Evolutionary conservation across 1,139 yeast species (phyloP), one percentile per base, ranked within the genome.

Genomic region (Kodamaea plutei): DNA sequence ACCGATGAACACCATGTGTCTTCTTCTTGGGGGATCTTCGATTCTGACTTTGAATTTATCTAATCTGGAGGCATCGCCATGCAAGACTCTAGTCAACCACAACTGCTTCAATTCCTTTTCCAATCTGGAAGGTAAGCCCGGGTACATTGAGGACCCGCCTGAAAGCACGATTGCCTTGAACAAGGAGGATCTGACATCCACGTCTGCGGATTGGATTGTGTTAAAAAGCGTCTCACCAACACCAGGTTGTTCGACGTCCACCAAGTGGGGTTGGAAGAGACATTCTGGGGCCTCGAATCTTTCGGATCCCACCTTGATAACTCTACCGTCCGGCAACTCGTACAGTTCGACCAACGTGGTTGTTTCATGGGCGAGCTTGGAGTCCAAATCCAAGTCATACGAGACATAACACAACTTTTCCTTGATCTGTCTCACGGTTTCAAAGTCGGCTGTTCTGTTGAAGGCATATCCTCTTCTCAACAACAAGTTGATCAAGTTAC

Each of bases 101-200:
- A 88, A 76, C 57, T 91, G 99, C 61, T 91, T 91, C 57, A 91
- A 73, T 60, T 91, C 98, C 60, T 87, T 89, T 57, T 91, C 98
- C 45, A 93, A 69, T 52, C 98, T 76, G 8, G 96, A 84, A 18
- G 98, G 98, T 45, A 93, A 73, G 20, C 98, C 99, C 2, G 98
- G 98, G 56, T 93, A 91, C 99, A 93, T 91, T 31, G 95, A 84
- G 2, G 97, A 89, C 34, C 98, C 98, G 54, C 98, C 98, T 23
- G 95, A 84, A 28, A 91, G 70, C 12, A 91, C 98, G 58, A 91
- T 84, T 2, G 96, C 95, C 53, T 83, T 84, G 64, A 76, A 91
- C 40, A 91, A 72, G 2, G 96, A 76, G 6, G 95, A 73, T 59
- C 97, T 78, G 35, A 91, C 78, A 57, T 91, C 98, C 29, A 91